Percentiles rank a stretch among this genome's conserved stretches.
Evolutionary conservation across 495 filamentous ascomycete species (phyloP).

Genomic region (Aspergillus diversus): DNA sequence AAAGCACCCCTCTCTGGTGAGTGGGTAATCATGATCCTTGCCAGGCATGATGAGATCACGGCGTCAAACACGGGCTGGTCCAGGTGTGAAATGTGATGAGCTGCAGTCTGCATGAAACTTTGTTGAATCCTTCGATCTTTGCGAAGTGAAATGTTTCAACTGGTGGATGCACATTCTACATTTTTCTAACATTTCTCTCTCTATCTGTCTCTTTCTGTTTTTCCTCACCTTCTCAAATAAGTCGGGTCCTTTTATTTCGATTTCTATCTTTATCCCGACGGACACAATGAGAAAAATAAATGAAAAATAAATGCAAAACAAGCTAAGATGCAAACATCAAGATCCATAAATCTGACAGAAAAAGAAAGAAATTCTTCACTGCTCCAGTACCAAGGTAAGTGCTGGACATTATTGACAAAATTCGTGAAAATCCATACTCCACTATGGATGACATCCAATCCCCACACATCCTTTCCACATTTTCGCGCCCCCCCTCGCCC

Average conservation of each 20-base stretch:
- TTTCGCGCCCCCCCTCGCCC: neutral
- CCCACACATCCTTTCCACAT: slow-evolving; percentile 12
- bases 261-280: too few species aligned
- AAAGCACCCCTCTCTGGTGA: slow-evolving; percentile 1
- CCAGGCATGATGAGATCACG: slow-evolving; percentile 22
- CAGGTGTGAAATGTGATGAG: slow-evolving; percentile 23
- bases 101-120: slow-evolving; percentile 21
- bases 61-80: slow-evolving; percentile 19
- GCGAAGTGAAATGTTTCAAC: slow-evolving; percentile 8
- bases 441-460: slow-evolving; percentile 15
- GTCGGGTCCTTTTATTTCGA: too few species aligned
- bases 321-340: too few species aligned
- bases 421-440: slow-evolving; percentile 3
- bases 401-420: neutral
- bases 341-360: too few species aligned
- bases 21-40: slow-evolving; percentile 2
- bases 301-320: too few species aligned
- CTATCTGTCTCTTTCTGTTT: neutral
- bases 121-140: slow-evolving; percentile 21
- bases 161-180: slow-evolving; percentile 6
- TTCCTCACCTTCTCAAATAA: too few species aligned
- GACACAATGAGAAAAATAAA: too few species aligned
- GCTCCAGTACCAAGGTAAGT: neutral
- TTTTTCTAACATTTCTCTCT: neutral
- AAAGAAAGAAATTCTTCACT: too few species aligned